Base-by-base conservation (phyloP, 1,284 basidiomycete species). In the Sutorius eximius region DNA sequence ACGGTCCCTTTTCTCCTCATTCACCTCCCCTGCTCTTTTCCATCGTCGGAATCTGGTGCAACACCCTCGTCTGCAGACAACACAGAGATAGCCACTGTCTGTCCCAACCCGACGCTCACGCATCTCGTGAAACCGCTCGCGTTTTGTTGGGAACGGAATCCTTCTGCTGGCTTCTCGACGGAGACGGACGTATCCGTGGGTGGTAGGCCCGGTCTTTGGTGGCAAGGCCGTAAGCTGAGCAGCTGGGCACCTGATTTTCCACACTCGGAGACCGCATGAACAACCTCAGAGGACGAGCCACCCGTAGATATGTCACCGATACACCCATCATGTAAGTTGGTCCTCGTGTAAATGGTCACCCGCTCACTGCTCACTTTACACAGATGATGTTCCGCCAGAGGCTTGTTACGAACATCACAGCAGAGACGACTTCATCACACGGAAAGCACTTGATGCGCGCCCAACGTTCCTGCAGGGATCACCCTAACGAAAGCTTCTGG, bases 1-100 rank as follows among this genome's bases (percentile, higher is more conserved):
- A 75, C 80, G 0, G 77, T 91, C 11, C 91, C 93, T 0, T 81
- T 94, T 53, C 77, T 92, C 48, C 80, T 95, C 6, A 66, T 95
- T 1, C 85, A 93, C 62, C 72, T 95, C 1, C 90, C 91, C 0
- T 32, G 4, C 18, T 29, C 55, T 24, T 37, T 41, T 1, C 16
- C 47, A 1, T 40, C 42, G 3, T 43, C 24, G 2, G 32, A 51
- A 27, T 18, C 51, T 11, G 29, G n/a, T 9, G 2, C 33, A n/a
- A 45, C 24, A 13, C 7, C 36, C 20, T 10, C 32, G 1, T 41
- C 49, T 1, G 12, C 32, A 10, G 27, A 9, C n/a, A 42, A 51
- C 15, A 12, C n/a, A 4, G 52, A 54, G 4, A 42, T 59, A 3
- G 49, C 55, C 3, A 45, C 66, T 0, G 52, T 59, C 15, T 67